phyloP scores from a whole-genome alignment of 768 basidiomycete genomes.

The Calocybe gangraenosa region DNA sequence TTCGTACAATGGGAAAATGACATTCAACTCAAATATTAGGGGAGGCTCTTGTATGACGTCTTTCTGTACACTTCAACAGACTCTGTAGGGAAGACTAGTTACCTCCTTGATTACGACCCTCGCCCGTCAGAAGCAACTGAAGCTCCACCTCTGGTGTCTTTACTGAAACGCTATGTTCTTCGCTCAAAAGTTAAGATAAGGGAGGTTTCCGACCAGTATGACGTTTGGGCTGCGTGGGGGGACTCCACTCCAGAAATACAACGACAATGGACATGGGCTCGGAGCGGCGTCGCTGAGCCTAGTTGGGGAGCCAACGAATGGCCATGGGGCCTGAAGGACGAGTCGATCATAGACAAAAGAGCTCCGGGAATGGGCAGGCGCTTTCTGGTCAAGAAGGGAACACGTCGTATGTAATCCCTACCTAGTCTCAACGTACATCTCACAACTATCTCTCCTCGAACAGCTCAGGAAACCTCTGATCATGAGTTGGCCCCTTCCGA shows the following conservation, averaged over 20 bases:
- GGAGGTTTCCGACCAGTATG: constrained; percentile 74
- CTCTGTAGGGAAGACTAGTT: constrained; percentile 42
- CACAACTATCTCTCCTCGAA: background rate
- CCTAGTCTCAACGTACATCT: background rate
- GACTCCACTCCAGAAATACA: constrained; percentile 23
- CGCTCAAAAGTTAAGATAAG: constrained; percentile 85
- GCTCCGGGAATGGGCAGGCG: constrained; percentile 78
- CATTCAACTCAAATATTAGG: constrained; percentile 39
- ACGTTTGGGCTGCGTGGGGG: constrained; percentile 83
- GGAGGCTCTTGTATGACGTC: constrained; percentile 83
- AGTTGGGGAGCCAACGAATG: constrained; percentile 51
- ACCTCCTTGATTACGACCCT: constrained; percentile 70
- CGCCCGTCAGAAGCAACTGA: constrained; percentile 54
- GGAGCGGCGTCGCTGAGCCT: constrained; percentile 77
- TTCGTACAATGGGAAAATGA: too few species aligned
- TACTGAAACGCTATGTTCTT: constrained; percentile 81
- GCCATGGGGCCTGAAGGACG: constrained; percentile 61
- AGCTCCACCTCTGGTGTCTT: constrained; percentile 54
- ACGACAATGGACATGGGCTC: constrained; percentile 47
- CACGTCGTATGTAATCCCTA: constrained; percentile 55
- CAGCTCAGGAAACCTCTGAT: constrained; percentile 51
- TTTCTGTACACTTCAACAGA: constrained; percentile 70
- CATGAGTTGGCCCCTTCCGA: constrained; percentile 51
- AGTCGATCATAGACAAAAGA: constrained; percentile 56
- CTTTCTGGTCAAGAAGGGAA: constrained; percentile 64